Evolutionary conservation across 164 flowering plant species (phyloP), one percentile per base, ranked within the genome.

Genomic region (Malania oleifera): DNA sequence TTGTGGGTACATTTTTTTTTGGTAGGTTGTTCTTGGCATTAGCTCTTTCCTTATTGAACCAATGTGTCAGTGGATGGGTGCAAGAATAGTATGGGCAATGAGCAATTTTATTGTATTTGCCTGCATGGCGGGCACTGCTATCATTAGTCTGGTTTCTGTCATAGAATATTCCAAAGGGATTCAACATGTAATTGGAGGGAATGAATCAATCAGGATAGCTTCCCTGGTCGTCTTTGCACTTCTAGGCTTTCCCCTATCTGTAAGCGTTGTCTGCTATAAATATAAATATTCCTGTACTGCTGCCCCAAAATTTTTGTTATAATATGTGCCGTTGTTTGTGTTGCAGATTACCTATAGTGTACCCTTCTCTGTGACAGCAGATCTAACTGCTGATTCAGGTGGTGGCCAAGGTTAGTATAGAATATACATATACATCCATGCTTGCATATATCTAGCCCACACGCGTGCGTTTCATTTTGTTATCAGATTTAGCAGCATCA

Each of bases 181-280:
- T 63, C 76, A 84, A 68, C 81, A 89, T 73, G 78, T 71, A 13
- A 66, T 82, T 64, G 87, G 82, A 34, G 87, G 68, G 23, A 82
- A 52, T 66, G 61, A 25, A 45, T 25, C 79, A 35, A 73, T 78
- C 54, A 81, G 54, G 65, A 70, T 74, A 57, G 93, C 96, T 51
- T 60, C 99, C 20, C 72, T 93, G 64, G 80, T 86, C 65, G 72
- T 90, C 35, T 93, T 93, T 75, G 71, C 95, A 49, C 70, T 90
- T 70, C 91, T 90, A 58, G 99, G 99, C 18, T 76, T 93, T 70
- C 99, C 99, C 59, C 87, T 93, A 49, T 71, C 99, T 67, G 99
- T 93, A 79, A 78, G 96, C 29, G 39, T 7, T 20, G 1, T 9
- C 1, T 9, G 14, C 7, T 37, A 7, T n/a, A n/a, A n/a, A n/a